These are phyloP conservation scores for Pythium aquatile DNA, from an alignment of 352 stramenopile species.

Conservation along the genomic window DNA sequence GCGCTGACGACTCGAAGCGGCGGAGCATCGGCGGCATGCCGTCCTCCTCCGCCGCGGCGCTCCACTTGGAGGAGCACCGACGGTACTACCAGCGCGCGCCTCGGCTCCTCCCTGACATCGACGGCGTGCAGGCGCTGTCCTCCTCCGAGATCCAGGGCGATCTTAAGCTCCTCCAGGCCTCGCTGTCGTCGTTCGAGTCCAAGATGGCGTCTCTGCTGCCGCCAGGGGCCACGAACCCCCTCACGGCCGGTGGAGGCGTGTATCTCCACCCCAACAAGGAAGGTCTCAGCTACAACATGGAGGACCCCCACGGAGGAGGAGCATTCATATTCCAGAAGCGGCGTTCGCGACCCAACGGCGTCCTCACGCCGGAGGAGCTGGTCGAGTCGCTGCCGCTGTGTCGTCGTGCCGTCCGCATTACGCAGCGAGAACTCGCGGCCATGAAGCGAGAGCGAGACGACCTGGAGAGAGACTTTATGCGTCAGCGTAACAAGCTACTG, in stretches of 20 bases:
- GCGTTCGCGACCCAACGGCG: conserved; percentile 36
- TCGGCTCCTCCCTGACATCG: conserved; percentile 53
- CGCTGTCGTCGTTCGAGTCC: conserved; percentile 48
- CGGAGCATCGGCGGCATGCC: conserved; percentile 20
- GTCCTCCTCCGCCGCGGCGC: conserved; percentile 12
- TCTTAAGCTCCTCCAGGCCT: conserved; percentile 55
- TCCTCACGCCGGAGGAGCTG: conserved; percentile 73
- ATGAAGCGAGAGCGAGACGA: conserved; percentile 76
- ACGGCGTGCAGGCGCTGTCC: conserved; percentile 51
- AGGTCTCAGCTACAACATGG: conserved; percentile 9
- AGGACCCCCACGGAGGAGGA: conserved; percentile 28
- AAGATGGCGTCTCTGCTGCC: conserved; percentile 28
- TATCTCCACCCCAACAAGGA: conserved; percentile 29
- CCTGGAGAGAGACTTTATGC: conserved; percentile 72
- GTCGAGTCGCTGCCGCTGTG: conserved; percentile 66
- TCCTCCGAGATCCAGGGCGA: conserved; percentile 49
- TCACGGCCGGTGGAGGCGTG: conserved; percentile 13
- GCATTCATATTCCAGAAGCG: conserved; percentile 36
- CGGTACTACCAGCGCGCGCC: conserved; percentile 46
- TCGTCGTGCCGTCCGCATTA: conserved; percentile 69
- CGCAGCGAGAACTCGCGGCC: conserved; percentile 61
- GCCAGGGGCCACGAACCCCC: conserved; percentile 5
- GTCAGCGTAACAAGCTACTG: conserved; percentile 57
- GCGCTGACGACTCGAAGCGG: conserved; percentile 18
- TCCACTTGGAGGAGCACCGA: conserved; percentile 24